Evolutionary conservation across 2,329 filamentous ascomycete species (phyloP).

Genomic region (Fusarium sp.): DNA sequence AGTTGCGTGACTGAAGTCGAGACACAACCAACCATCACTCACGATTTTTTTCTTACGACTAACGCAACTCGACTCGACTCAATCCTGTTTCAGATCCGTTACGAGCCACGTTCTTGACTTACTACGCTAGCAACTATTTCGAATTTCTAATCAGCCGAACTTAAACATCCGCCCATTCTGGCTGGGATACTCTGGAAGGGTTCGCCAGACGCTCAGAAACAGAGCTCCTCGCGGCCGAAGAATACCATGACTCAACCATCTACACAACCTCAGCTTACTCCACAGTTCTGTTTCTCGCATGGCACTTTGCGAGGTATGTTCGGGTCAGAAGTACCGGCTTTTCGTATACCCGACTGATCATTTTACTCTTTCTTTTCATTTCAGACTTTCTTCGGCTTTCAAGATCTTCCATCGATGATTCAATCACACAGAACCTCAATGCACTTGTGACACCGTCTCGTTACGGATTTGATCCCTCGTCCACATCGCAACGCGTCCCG

Average conservation of each 20-base stretch:
- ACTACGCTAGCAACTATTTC: slow-evolving; percentile 6
- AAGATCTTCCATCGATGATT: slow-evolving; percentile 83
- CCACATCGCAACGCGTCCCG: background rate
- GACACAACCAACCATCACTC: background rate
- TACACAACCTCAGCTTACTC: slow-evolving; percentile 65
- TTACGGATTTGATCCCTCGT: slow-evolving; percentile 75
- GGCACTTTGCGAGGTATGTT: slow-evolving; percentile 70
- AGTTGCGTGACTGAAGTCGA: slow-evolving; percentile 38
- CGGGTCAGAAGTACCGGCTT: background rate
- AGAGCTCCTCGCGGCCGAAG: slow-evolving; percentile 40
- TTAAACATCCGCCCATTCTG: slow-evolving; percentile 49
- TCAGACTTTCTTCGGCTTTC: slow-evolving; percentile 91
- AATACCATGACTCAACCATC: slow-evolving; percentile 58
- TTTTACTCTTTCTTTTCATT: background rate
- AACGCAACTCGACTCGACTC: slow-evolving; percentile 6
- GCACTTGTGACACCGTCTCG: slow-evolving; percentile 80
- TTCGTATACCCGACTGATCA: background rate
- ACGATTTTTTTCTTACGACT: background rate
- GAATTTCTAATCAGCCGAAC: background rate
- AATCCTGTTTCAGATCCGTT: slow-evolving; percentile 16
- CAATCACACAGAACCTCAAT: slow-evolving; percentile 92
- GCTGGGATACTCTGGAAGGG: slow-evolving; percentile 60
- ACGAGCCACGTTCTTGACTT: slow-evolving; percentile 7
- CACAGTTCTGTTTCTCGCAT: slow-evolving; percentile 81
- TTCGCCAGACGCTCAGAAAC: slow-evolving; percentile 49